Conservation (phyloP, 352 stramenopile genomes). For the Globisporangium cystogenes region DNA sequence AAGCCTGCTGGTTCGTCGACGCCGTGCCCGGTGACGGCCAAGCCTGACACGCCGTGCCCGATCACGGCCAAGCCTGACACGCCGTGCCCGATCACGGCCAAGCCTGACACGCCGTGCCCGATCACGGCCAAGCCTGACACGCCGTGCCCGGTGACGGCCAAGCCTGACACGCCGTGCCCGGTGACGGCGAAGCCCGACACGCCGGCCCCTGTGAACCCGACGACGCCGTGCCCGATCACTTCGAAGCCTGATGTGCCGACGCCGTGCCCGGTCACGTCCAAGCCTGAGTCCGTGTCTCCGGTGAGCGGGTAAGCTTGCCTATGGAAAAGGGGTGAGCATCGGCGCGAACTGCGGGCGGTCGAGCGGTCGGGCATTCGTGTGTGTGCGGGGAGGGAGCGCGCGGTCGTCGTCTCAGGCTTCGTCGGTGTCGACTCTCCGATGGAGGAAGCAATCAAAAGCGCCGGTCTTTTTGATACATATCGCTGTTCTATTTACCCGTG, state of each 20-base stretch:
- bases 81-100: constrained; percentile 10
- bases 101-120: constrained; percentile 11
- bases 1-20: constrained; percentile 19
- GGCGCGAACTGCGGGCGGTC: neutral
- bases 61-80: constrained; percentile 11
- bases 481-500: neutral
- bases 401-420: too few species aligned
- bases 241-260: constrained; percentile 1
- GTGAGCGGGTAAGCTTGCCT: too few species aligned
- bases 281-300: too few species aligned
- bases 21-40: constrained; percentile 7
- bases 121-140: constrained; percentile 7
- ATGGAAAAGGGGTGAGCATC: too few species aligned
- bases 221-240: constrained; percentile 4
- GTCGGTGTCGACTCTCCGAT: neutral
- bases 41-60: constrained; percentile 11
- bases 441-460: neutral
- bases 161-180: constrained; percentile 24
- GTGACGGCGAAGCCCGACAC: constrained; percentile 15
- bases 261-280: constrained; percentile 5
- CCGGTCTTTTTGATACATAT: neutral
- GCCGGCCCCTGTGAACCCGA: constrained; percentile 14
- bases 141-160: constrained; percentile 10
- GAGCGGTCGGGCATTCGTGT: too few species aligned
- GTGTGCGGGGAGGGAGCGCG: neutral